A percentile compares a stretch with the other conserved stretches of the same genome.
These are phyloP conservation scores for Trichocomaceae sp. DNA, from an alignment of 2,329 filamentous ascomycete species.

Conservation along the genomic window DNA sequence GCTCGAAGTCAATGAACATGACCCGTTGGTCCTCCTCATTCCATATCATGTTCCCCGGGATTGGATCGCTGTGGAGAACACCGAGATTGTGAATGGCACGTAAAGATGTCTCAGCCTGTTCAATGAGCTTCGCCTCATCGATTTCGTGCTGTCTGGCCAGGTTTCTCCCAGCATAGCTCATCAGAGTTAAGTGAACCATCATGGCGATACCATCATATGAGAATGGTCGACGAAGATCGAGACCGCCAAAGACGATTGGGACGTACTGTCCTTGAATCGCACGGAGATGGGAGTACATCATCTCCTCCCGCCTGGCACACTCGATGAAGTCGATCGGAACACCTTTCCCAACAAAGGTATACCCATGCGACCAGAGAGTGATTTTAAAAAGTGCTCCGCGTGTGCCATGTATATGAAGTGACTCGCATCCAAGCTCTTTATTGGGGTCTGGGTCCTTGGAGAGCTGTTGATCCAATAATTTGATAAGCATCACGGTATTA, in stretches of 20 bases:
- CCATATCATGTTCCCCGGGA: conserved; percentile 1
- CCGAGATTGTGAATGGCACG: neutral
- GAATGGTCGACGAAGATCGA: too few species aligned
- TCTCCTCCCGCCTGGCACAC: conserved; percentile 17
- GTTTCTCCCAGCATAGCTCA: neutral
- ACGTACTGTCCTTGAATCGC: conserved; percentile 20
- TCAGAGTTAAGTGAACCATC: neutral
- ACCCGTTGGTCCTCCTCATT: neutral
- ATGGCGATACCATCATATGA: neutral
- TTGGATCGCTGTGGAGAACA: conserved; percentile 1
- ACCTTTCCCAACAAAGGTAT: too few species aligned
- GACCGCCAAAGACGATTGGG: conserved; percentile 20
- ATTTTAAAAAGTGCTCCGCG: conserved; percentile 24
- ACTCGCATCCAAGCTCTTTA: conserved; percentile 15
- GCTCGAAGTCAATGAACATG: conserved; percentile 5
- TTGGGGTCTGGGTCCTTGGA: neutral
- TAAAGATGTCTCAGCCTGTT: neutral
- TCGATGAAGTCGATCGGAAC: conserved; percentile 17
- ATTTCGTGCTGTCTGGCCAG: neutral
- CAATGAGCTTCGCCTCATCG: neutral
- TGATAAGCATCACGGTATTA: neutral
- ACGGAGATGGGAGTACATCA: conserved; percentile 18
- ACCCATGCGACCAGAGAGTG: conserved; percentile 21
- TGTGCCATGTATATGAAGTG: conserved; percentile 20
- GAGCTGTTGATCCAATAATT: conserved; percentile 9